Conservation (phyloP, 2,329 filamentous ascomycete genomes). For the Exophiala calicioides region DNA sequence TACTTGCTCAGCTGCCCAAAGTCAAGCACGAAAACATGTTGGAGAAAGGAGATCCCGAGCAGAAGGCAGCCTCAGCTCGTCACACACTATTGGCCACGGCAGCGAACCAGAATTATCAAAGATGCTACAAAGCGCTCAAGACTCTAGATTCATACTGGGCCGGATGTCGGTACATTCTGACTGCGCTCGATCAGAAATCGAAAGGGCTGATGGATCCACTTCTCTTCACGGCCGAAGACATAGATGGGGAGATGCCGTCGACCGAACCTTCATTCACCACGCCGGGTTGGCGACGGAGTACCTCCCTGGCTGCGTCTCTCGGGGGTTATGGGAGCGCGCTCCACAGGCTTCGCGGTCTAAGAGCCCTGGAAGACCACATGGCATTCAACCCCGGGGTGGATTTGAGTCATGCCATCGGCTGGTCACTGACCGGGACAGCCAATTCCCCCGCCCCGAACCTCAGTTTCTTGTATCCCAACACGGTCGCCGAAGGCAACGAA, state of each 20-base stretch:
- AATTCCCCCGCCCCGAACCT: conserved; percentile 83
- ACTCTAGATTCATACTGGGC: conserved; percentile 84
- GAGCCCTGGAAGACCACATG: conserved; percentile 34
- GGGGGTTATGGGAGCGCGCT: conserved; percentile 16
- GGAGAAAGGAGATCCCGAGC: conserved; percentile 8
- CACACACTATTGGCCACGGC: conserved; percentile 77
- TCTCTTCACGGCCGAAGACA: conserved; percentile 69
- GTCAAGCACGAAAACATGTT: conserved; percentile 7
- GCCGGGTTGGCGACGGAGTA: conserved; percentile 51
- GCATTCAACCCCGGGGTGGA: conserved; percentile 51
- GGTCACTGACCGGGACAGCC: conserved; percentile 83
- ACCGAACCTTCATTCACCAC: conserved; percentile 53
- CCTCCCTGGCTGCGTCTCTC: conserved; percentile 36
- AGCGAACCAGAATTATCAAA: conserved; percentile 82
- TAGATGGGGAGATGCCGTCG: conserved; percentile 64
- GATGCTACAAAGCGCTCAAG: conserved; percentile 80
- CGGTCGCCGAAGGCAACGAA: conserved; percentile 10
- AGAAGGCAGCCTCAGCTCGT: conserved; percentile 47
- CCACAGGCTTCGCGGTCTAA: conserved; percentile 10
- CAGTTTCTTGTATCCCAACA: conserved; percentile 73
- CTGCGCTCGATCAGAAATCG: conserved; percentile 81
- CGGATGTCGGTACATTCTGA: conserved; percentile 82
- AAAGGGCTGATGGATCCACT: conserved; percentile 80
- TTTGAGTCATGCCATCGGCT: conserved; percentile 67
- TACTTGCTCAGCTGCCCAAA: conserved; percentile 11